phyloP scores from a whole-genome alignment of 2,329 filamentous ascomycete species.

The Mycocentrospora acerina region DNA sequence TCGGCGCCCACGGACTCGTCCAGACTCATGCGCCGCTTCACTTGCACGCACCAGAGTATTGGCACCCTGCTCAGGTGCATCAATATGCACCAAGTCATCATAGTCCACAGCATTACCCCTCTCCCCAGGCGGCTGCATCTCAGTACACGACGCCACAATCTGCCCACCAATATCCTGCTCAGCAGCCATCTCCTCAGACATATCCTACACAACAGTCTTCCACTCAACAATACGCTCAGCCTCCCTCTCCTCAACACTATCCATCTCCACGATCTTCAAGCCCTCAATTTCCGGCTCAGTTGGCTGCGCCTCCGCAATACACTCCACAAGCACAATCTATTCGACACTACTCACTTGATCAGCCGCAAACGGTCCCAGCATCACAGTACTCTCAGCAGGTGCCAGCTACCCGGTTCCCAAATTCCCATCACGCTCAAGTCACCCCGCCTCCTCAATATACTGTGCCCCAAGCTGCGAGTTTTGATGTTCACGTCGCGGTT shows the following conservation, averaged over 20 bases:
- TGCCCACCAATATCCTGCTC: conserved; percentile 24
- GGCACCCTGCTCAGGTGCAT: conserved; percentile 27
- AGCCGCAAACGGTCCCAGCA: conserved; percentile 11
- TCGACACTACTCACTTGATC: conserved; percentile 26
- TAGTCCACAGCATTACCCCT: conserved; percentile 26
- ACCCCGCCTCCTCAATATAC: conserved; percentile 28
- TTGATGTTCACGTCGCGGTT: conserved; percentile 24
- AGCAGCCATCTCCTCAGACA: conserved; percentile 17
- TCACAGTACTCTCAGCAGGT: conserved; percentile 23
- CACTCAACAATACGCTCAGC: conserved; percentile 24
- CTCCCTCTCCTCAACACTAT: conserved; percentile 30
- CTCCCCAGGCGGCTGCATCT: conserved; percentile 18
- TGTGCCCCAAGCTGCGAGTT: conserved; percentile 23
- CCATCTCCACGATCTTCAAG: conserved; percentile 19
- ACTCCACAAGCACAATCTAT: conserved; percentile 18
- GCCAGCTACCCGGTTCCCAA: conserved; percentile 19
- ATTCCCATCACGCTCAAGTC: conserved; percentile 20
- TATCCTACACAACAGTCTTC: conserved; percentile 14
- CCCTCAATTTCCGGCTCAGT: conserved; percentile 22
- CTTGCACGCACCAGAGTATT: conserved; percentile 35
- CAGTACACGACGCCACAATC: conserved; percentile 23
- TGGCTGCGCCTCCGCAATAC: conserved; percentile 20
- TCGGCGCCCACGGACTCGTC: conserved; percentile 24
- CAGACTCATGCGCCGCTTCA: conserved; percentile 31
- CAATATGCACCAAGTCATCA: conserved; percentile 30